These are phyloP conservation scores for Torulaspora globosa DNA, from an alignment of 1,139 yeast species.

Conservation along the genomic window DNA sequence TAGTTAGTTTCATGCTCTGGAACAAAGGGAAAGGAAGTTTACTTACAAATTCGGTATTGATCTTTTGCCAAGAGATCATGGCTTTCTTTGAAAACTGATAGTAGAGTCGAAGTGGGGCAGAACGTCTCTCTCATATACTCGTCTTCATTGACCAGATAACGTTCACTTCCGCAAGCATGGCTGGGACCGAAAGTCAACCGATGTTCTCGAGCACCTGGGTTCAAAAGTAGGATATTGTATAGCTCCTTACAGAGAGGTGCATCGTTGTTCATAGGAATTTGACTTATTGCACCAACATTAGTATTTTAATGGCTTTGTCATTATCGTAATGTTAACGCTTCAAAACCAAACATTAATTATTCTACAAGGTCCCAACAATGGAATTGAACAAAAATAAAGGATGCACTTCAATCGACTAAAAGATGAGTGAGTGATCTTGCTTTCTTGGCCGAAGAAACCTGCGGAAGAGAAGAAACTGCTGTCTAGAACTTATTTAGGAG, in stretches of 20 bases:
- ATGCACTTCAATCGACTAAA: neutral
- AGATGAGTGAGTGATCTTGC: no score
- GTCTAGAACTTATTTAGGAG: no score
- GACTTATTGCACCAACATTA: neutral
- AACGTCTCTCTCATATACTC: constrained; percentile 30
- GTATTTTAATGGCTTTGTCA: no score
- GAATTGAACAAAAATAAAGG: neutral
- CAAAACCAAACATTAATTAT: neutral
- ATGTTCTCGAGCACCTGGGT: constrained; percentile 9
- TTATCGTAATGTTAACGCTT: neutral
- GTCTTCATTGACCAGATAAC: constrained; percentile 21
- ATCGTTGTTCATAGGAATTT: constrained; percentile 1
- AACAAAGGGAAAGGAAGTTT: neutral
- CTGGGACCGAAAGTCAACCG: constrained; percentile 27
- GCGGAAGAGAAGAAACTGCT: no score
- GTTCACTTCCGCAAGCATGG: constrained; percentile 19
- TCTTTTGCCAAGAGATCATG: constrained; percentile 25
- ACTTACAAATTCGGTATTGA: constrained; percentile 11
- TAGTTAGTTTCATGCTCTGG: neutral
- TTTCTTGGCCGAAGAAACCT: no score
- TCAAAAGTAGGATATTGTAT: constrained; percentile 11
- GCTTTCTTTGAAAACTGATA: constrained; percentile 34
- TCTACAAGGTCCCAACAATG: neutral
- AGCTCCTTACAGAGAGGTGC: constrained; percentile 18
- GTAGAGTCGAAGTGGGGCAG: constrained; percentile 32